Percentiles rank a stretch among this genome's conserved stretches.
phyloP scores from a whole-genome alignment of 192 early-diverging fungal genomes.

The Rhizophagus sp. region DNA sequence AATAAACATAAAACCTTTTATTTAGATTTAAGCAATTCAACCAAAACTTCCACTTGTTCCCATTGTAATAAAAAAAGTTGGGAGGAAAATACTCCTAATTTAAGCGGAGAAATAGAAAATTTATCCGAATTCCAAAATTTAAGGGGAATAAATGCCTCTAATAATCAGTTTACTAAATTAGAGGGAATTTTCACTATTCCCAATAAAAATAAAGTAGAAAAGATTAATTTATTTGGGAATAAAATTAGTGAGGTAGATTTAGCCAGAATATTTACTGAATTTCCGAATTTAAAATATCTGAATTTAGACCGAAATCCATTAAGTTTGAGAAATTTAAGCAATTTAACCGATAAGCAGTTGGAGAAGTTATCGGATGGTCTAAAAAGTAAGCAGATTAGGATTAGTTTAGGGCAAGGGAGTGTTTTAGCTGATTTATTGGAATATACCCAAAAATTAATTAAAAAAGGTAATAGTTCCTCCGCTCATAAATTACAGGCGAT shows the following conservation, averaged over 20 bases:
- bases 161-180: not conserved
- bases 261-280: not conserved
- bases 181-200: not conserved
- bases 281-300: not conserved
- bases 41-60: not conserved
- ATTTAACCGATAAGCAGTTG: constrained; percentile 16
- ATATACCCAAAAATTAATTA: constrained; percentile 11
- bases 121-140: not conserved
- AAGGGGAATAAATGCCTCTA: not conserved
- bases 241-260: not conserved
- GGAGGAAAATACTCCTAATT: not conserved
- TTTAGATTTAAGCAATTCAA: not conserved
- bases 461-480: not conserved
- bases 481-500: not conserved
- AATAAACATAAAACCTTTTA: not conserved
- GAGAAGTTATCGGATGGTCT: not conserved
- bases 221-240: constrained; percentile 4
- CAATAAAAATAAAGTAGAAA: not conserved
- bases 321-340: not conserved
- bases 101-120: not conserved
- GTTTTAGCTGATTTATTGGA: constrained; percentile 11
- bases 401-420: not conserved
- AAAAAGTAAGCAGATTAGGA: constrained; percentile 7
- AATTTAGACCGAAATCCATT: constrained; percentile 3
- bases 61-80: not conserved